These are phyloP conservation scores for Hippophae tibetana DNA, from an alignment of 306 rosid species.

Conservation along the genomic window DNA sequence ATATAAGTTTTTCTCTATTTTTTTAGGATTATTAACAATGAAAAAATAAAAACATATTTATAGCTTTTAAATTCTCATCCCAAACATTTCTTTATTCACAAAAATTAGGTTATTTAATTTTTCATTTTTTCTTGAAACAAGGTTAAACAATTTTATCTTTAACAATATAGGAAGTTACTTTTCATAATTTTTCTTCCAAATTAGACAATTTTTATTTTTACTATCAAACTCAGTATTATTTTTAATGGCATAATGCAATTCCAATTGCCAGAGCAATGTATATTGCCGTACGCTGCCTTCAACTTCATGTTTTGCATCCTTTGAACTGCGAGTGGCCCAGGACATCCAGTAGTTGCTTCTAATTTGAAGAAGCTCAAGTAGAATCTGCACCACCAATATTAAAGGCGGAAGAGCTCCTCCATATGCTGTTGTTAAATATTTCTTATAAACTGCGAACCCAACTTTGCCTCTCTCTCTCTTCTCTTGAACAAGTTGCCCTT, in stretches of 20 bases:
- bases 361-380: constrained; percentile 70
- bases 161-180: too few species aligned
- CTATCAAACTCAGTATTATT: too few species aligned
- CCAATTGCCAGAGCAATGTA: constrained; percentile 63
- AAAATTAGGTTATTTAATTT: too few species aligned
- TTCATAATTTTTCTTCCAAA: too few species aligned
- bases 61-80: too few species aligned
- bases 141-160: too few species aligned
- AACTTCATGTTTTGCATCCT: constrained; percentile 43
- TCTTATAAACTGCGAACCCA: constrained; percentile 63
- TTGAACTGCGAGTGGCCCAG: constrained; percentile 74
- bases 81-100: too few species aligned
- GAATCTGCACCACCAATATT: constrained; percentile 49
- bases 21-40: too few species aligned
- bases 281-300: constrained; percentile 37
- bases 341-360: constrained; percentile 96
- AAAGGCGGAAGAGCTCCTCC: constrained; percentile 81
- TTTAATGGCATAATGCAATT: constrained; percentile 33
- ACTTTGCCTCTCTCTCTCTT: constrained; percentile 87
- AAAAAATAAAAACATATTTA: too few species aligned
- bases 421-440: constrained; percentile 56
- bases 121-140: too few species aligned
- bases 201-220: too few species aligned
- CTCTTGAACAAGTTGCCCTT: constrained; percentile 83
- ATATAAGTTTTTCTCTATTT: too few species aligned